These are phyloP conservation scores for Cryptosporidium meleagridis DNA, from an alignment of 169 alveolate species.

Conservation along the genomic window DNA sequence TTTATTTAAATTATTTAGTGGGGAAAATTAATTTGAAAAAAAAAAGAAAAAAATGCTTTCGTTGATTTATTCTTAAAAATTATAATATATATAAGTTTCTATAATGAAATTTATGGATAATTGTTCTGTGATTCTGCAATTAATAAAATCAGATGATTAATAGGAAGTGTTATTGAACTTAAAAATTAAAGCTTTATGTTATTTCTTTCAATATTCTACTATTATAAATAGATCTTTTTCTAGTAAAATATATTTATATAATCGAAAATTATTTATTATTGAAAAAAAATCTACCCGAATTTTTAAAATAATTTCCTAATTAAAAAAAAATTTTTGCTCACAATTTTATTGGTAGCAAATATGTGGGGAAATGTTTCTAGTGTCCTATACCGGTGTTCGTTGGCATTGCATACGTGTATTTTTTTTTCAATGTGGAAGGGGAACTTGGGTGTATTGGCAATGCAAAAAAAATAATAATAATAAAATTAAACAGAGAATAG, in stretches of 20 bases:
- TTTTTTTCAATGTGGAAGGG: constrained; percentile 18
- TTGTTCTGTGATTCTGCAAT: neutral
- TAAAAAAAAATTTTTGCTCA: neutral
- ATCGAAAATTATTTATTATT: too few species aligned
- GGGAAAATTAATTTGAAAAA: neutral
- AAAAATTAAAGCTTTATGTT: too few species aligned
- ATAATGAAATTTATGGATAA: too few species aligned
- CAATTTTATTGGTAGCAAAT: neutral
- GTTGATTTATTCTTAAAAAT: too few species aligned
- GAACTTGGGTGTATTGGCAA: neutral
- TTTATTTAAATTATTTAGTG: neutral
- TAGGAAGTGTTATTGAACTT: neutral
- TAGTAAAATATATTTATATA: neutral
- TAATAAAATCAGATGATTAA: too few species aligned
- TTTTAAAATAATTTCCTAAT: neutral
- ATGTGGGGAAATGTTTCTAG: neutral
- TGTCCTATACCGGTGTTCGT: constrained; percentile 40
- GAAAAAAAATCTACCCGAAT: too few species aligned
- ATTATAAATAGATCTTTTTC: too few species aligned
- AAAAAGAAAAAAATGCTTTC: too few species aligned
- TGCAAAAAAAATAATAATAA: neutral
- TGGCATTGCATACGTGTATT: constrained; percentile 27
- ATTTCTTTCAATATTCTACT: too few species aligned
- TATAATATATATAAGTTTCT: too few species aligned
- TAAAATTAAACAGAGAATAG: neutral